Percentiles rank a stretch among this genome's conserved stretches.
Conservation (phyloP, 257 asterid species). For the Petrea volubilis region DNA sequence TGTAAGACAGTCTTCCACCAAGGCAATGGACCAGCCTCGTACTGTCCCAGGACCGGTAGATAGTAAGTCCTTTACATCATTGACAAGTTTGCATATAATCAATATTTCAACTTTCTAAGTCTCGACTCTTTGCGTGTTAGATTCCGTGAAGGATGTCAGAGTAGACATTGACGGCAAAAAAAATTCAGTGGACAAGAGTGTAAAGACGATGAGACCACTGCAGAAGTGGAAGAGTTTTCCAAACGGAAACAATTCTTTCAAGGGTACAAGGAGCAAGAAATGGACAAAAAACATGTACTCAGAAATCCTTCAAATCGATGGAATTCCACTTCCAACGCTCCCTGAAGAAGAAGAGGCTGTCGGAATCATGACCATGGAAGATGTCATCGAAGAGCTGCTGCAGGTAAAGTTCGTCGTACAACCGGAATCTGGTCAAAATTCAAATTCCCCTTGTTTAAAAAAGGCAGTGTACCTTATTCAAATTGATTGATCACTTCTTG, state of each 20-base stretch:
- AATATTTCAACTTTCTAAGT: background rate
- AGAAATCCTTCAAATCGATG: constrained; percentile 78
- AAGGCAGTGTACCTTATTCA: background rate
- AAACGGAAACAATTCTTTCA: constrained; percentile 53
- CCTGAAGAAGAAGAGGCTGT: constrained; percentile 95
- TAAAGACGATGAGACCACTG: constrained; percentile 49
- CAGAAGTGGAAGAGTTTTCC: constrained; percentile 90
- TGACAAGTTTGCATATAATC: background rate
- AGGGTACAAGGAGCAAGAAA: constrained; percentile 63
- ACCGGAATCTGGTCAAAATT: background rate
- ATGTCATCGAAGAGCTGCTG: constrained; percentile 93
- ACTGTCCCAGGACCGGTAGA: constrained; percentile 23
- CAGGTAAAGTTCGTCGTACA: constrained; percentile 55
- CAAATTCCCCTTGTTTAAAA: background rate
- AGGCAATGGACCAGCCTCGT: constrained; percentile 31
- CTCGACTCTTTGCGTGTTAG: constrained; percentile 16
- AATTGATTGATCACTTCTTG: constrained; percentile 15
- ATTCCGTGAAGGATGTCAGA: constrained; percentile 55
- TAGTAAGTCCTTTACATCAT: constrained; percentile 33
- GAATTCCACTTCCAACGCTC: constrained; percentile 69
- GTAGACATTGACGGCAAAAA: constrained; percentile 69
- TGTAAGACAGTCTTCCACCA: constrained; percentile 48
- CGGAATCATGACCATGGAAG: constrained; percentile 97
- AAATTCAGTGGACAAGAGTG: constrained; percentile 36
- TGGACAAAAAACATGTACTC: constrained; percentile 89